These are phyloP conservation scores for Canna indica DNA, from an alignment of 176 grass and related monocot species.

Conservation along the genomic window DNA sequence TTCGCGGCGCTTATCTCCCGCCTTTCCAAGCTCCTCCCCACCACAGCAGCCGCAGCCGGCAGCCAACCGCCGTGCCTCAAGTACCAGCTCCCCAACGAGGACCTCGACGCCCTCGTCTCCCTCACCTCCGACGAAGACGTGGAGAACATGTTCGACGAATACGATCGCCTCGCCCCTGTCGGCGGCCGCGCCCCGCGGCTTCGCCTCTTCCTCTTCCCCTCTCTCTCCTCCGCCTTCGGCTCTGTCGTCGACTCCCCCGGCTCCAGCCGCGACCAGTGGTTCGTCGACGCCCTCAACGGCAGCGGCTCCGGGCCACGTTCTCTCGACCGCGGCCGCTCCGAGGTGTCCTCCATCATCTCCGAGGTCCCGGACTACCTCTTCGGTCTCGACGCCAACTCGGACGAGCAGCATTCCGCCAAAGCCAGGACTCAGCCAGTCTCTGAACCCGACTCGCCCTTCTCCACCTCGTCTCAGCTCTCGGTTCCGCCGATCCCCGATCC, in stretches of 20 bases:
- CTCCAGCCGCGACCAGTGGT: slow-evolving; percentile 30
- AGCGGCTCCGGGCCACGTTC: not conserved
- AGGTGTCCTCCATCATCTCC: slow-evolving; percentile 58
- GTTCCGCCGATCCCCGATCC: not conserved
- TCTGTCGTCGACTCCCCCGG: slow-evolving; percentile 37
- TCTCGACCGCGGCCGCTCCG: slow-evolving; percentile 49
- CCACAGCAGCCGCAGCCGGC: slow-evolving; percentile 1
- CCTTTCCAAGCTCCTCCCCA: slow-evolving; percentile 39
- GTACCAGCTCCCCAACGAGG: slow-evolving; percentile 73
- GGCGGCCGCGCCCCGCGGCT: slow-evolving; percentile 36
- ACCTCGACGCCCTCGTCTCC: slow-evolving; percentile 82
- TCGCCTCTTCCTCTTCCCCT: slow-evolving; percentile 14
- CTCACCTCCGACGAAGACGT: slow-evolving; percentile 80
- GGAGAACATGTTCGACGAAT: slow-evolving; percentile 78
- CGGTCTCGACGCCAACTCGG: slow-evolving; percentile 44
- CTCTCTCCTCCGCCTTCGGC: slow-evolving; percentile 29
- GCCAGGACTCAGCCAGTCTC: not conserved
- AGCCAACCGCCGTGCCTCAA: slow-evolving; percentile 28
- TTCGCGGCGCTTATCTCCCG: slow-evolving; percentile 39
- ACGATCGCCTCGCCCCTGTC: slow-evolving; percentile 61
- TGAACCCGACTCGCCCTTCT: not conserved
- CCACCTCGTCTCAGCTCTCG: not conserved
- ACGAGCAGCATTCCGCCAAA: slow-evolving; percentile 33
- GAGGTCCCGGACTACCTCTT: slow-evolving; percentile 73
- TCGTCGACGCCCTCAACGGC: slow-evolving; percentile 10